Evolutionary conservation across 2,329 filamentous ascomycete species (phyloP).

Genomic region (Hypoxylon sp.): DNA sequence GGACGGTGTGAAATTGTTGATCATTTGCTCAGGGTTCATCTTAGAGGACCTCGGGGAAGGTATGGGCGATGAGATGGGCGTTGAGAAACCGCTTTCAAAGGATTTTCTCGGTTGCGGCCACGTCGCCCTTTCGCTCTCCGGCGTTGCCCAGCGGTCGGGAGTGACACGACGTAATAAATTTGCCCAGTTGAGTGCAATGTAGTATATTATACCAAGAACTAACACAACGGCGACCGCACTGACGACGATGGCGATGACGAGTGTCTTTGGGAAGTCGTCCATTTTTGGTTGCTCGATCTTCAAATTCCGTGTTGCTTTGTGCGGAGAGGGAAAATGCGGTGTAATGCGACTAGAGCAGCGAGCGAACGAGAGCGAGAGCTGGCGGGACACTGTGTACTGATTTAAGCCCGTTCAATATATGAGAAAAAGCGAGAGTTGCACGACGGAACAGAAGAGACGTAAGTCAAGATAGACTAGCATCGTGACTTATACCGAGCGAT

Average conservation of each 20-base stretch:
- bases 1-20: slow-evolving; percentile 14
- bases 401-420: background rate
- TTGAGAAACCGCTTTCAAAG: slow-evolving; percentile 28
- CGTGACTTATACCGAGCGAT: slow-evolving; percentile 37
- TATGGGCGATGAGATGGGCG: slow-evolving; percentile 29
- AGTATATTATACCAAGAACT: slow-evolving; percentile 27
- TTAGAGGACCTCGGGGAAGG: slow-evolving; percentile 35
- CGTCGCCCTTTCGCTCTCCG: slow-evolving; percentile 36
- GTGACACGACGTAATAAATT: slow-evolving; percentile 21
- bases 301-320: slow-evolving; percentile 3
- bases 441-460: slow-evolving; percentile 8
- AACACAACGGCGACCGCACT: slow-evolving; percentile 27
- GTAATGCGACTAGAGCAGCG: background rate
- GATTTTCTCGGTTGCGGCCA: slow-evolving; percentile 40
- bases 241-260: slow-evolving; percentile 41
- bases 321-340: slow-evolving; percentile 2
- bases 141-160: slow-evolving; percentile 27
- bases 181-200: slow-evolving; percentile 41
- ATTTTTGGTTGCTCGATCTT: slow-evolving; percentile 26
- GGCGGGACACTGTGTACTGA: slow-evolving; percentile 1
- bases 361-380: slow-evolving; percentile 8
- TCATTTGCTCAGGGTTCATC: slow-evolving; percentile 33
- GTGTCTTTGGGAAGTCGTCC: slow-evolving; percentile 37
- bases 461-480: background rate
- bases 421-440: slow-evolving; percentile 15